phyloP scores from a whole-genome alignment of 768 basidiomycete species.

The Lactarius hengduanensis region DNA sequence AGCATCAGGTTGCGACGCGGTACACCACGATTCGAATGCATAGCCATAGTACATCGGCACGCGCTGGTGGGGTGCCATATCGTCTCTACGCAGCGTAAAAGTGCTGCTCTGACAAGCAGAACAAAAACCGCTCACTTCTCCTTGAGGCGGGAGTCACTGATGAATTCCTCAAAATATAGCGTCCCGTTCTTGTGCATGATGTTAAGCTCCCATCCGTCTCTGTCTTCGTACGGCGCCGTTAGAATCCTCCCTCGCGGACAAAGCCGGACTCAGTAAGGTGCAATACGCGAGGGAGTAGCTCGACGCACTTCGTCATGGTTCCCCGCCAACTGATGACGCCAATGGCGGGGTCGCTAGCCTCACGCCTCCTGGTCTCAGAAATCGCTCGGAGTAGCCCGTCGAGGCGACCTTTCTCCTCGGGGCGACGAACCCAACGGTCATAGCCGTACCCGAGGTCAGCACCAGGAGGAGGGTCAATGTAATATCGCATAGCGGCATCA shows the following conservation, averaged over 20 bases:
- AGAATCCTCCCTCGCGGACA: constrained; percentile 60
- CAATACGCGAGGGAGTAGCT: constrained; percentile 6
- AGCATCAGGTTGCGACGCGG: constrained; percentile 39
- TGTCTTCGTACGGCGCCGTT: constrained; percentile 77
- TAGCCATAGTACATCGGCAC: constrained; percentile 80
- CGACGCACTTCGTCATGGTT: constrained; percentile 74
- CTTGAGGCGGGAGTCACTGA: constrained; percentile 52
- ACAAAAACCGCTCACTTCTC: constrained; percentile 54
- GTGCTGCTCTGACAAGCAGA: background rate
- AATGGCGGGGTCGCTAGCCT: constrained; percentile 44
- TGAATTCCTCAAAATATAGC: constrained; percentile 73
- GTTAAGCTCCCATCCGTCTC: constrained; percentile 79
- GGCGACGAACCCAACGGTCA: constrained; percentile 65
- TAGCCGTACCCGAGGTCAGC: constrained; percentile 72
- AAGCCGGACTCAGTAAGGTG: constrained; percentile 26
- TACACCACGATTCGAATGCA: constrained; percentile 88
- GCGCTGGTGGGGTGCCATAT: constrained; percentile 61
- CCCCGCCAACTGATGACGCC: constrained; percentile 75
- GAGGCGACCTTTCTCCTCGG: constrained; percentile 64
- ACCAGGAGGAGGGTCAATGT: constrained; percentile 59
- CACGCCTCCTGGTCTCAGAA: constrained; percentile 43
- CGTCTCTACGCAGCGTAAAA: constrained; percentile 46
- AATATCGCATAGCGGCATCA: constrained; percentile 70
- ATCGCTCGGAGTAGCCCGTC: constrained; percentile 64
- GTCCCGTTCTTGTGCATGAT: constrained; percentile 73